Percentiles rank a stretch among this genome's conserved stretches.
These are phyloP conservation scores for Paulownia fortunei DNA, from an alignment of 257 asterid genomes.

Conservation along the genomic window DNA sequence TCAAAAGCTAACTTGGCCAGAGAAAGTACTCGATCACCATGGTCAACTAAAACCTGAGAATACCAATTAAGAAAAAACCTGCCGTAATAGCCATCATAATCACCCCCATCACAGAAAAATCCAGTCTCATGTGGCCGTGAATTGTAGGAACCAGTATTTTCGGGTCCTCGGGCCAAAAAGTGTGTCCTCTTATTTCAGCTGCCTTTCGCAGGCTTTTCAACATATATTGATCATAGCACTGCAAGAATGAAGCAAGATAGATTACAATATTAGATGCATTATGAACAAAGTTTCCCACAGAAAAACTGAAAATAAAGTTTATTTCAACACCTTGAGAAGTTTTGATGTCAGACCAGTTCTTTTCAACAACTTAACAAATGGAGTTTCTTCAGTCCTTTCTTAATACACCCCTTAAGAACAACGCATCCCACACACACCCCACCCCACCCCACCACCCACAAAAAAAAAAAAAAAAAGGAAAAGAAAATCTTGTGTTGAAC, in stretches of 20 bases:
- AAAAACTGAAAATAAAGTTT: neutral
- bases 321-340: constrained; percentile 17
- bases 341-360: constrained; percentile 14
- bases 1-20: constrained; percentile 70
- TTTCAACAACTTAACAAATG: neutral
- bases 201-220: constrained; percentile 74
- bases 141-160: constrained; percentile 64
- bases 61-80: constrained; percentile 70
- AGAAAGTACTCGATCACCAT: constrained; percentile 65
- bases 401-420: neutral
- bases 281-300: neutral
- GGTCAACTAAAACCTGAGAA: constrained; percentile 63
- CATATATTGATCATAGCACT: constrained; percentile 89
- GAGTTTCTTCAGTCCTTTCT: neutral
- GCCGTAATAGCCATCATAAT: constrained; percentile 70
- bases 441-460: neutral
- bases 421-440: too few species aligned
- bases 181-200: constrained; percentile 80
- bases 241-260: constrained; percentile 37
- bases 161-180: constrained; percentile 80
- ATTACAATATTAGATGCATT: neutral
- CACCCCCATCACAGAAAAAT: constrained; percentile 76
- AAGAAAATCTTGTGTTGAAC: neutral
- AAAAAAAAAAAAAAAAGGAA: neutral
- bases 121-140: constrained; percentile 71